Percentiles rank a stretch among this genome's conserved stretches.
phyloP scores from a whole-genome alignment of 2,329 filamentous ascomycete species.

The Cercospora brassicicola region DNA sequence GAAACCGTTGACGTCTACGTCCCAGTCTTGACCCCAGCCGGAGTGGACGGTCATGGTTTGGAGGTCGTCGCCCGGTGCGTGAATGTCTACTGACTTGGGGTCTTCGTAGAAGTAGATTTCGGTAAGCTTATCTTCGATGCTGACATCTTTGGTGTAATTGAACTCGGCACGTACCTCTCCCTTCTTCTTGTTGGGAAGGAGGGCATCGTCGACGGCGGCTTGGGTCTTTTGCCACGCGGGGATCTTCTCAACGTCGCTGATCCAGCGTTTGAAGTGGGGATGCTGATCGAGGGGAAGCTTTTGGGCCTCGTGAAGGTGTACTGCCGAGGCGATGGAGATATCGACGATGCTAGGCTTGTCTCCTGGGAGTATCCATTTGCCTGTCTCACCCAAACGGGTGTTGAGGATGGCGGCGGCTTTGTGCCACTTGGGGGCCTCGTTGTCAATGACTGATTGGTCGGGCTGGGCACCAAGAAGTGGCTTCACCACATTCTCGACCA shows the following conservation, averaged over 20 bases:
- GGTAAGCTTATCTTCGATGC: constrained; percentile 41
- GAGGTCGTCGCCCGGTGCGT: constrained; percentile 44
- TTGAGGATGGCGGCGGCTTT: constrained; percentile 43
- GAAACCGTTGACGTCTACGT: constrained; percentile 50
- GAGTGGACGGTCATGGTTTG: constrained; percentile 45
- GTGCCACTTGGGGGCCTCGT: constrained; percentile 40
- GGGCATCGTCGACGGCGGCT: constrained; percentile 42
- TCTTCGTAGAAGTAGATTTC: constrained; percentile 48
- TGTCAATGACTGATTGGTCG: constrained; percentile 41
- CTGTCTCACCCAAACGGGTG: constrained; percentile 39
- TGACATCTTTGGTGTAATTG: constrained; percentile 48
- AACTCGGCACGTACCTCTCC: constrained; percentile 45
- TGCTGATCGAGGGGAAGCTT: constrained; percentile 44
- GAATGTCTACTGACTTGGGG: constrained; percentile 43
- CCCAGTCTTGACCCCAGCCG: constrained; percentile 48
- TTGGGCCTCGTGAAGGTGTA: constrained; percentile 42
- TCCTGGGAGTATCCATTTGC: constrained; percentile 41
- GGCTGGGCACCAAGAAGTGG: constrained; percentile 42
- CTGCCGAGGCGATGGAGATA: constrained; percentile 44
- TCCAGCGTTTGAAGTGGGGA: constrained; percentile 43
- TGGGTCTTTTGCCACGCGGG: constrained; percentile 46
- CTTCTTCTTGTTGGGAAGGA: constrained; percentile 36
- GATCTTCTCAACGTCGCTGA: constrained; percentile 42
- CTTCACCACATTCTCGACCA: constrained; percentile 46
- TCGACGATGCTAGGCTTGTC: constrained; percentile 45